Evolutionary conservation across 257 asterid species (phyloP), one percentile per base, ranked within the genome.

Genomic region (Scutellaria galericulata): DNA sequence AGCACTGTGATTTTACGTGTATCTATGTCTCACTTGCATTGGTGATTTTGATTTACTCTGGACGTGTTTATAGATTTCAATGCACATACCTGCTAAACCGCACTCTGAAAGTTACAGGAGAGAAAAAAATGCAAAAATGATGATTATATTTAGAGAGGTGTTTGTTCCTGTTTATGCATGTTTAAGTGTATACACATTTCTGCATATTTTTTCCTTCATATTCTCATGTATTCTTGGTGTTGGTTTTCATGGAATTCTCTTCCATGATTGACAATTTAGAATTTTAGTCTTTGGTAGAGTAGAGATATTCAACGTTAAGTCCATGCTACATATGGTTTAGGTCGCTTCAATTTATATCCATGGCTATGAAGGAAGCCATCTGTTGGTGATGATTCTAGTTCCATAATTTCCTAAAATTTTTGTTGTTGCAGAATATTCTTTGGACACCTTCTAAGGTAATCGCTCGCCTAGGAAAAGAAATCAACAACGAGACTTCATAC

Each of bases 401-500:
- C 15, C 57, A 27, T 74, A 3, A 50, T 60, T 15, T 81, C 58
- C 70, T 75, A 2, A 7, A 64, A 31, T 31, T 56, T 45, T 71
- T 51, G 35, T 66, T 68, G 70, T 52, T 72, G 13, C 91, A 91
- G 99, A 87, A 85, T 66, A 72, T 81, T 52, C 74, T 85, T 59
- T 91, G 97, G 98, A 91, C 98, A 22, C 99, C 99, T 50, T 91
- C 99, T 55, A 87, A 86, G 83, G 95, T 94, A 67, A 94, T 91
- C 80, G 84, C 98, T 66, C 95, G 95, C 13, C 84, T 94, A 61
- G 97, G 95, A 63, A 86, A 87, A 82, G 98, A 91, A 84, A 88
- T 94, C 60, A 85, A 91, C 41, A 74, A 94, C 64, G 92, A 89
- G 77, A 79, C 86, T 59, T 94, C 99, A 10, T 94, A 94, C 81